Conservation (phyloP, 1,139 yeast species). For the Nadsonia commutata region DNA sequence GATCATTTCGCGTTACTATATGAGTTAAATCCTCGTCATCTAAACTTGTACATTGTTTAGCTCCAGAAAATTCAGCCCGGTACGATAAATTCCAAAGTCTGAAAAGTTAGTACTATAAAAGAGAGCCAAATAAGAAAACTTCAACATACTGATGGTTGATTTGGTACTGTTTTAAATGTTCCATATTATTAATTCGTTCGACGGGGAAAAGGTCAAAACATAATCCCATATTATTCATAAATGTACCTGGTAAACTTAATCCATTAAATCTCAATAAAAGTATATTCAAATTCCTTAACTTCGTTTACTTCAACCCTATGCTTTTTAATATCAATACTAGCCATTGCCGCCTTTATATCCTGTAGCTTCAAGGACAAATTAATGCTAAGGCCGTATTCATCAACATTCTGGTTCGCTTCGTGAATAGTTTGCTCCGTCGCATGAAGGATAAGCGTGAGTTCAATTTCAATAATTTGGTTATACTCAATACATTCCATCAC, state of each 20-base stretch:
- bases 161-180: not conserved
- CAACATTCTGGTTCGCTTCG: conserved; percentile 13
- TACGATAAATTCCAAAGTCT: not conserved
- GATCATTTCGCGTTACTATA: not conserved
- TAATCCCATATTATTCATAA: not conserved
- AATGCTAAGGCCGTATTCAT: conserved; percentile 14
- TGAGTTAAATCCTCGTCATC: not conserved
- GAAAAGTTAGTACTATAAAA: not conserved
- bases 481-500: conserved; percentile 45
- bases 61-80: not conserved
- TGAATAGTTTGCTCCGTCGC: conserved; percentile 15
- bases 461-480: conserved; percentile 35
- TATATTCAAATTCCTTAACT: not conserved
- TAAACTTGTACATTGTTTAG: not conserved
- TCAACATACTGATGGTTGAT: not conserved
- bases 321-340: not conserved
- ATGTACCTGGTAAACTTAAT: not conserved
- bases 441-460: conserved; percentile 40
- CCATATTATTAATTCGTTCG: not conserved
- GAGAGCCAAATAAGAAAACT: not conserved
- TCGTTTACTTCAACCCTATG: not conserved
- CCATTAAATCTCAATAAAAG: not conserved
- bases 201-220: not conserved
- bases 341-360: not conserved
- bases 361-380: not conserved